phyloP scores from a whole-genome alignment of 108 stramenopile genomes.

The Pseudonitzschia pungens region DNA sequence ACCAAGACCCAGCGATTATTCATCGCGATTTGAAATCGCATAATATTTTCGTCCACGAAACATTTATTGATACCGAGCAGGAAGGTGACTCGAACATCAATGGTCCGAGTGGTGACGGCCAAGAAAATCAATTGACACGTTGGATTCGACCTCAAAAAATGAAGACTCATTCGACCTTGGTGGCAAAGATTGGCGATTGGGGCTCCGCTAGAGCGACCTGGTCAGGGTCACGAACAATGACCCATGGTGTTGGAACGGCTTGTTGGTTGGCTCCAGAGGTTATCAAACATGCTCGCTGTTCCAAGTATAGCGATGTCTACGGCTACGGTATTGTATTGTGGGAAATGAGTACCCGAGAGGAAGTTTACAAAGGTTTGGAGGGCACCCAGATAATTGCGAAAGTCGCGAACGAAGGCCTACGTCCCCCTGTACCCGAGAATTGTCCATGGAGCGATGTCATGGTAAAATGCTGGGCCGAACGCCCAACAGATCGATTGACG shows the following conservation, averaged over 20 bases:
- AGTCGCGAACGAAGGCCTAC: slow-evolving; percentile 92
- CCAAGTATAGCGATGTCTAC: slow-evolving; percentile 93
- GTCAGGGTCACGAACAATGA: slow-evolving; percentile 89
- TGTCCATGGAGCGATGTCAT: slow-evolving; percentile 93
- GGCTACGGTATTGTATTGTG: slow-evolving; percentile 95
- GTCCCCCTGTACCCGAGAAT: slow-evolving; percentile 83
- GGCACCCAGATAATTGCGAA: slow-evolving; percentile 94
- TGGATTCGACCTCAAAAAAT: slow-evolving; percentile 46
- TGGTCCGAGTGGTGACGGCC: slow-evolving; percentile 6
- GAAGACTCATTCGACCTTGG: slow-evolving; percentile 66
- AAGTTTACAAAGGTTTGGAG: slow-evolving; percentile 90
- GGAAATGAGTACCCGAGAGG: slow-evolving; percentile 94
- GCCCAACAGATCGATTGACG: slow-evolving; percentile 75
- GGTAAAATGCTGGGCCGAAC: slow-evolving; percentile 94
- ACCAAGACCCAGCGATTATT: slow-evolving; percentile 92
- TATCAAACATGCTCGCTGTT: slow-evolving; percentile 79
- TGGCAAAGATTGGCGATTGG: slow-evolving; percentile 96
- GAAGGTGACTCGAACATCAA: slow-evolving; percentile 21
- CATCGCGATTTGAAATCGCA: slow-evolving; percentile 98
- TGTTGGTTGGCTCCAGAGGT: slow-evolving; percentile 98
- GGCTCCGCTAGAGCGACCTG: slow-evolving; percentile 90
- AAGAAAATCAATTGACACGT: neutral
- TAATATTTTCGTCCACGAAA: slow-evolving; percentile 96
- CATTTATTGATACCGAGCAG: slow-evolving; percentile 63
- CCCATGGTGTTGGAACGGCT: slow-evolving; percentile 97